Percentiles rank a stretch among this genome's conserved stretches.
phyloP scores from a whole-genome alignment of 2,329 filamentous ascomycete species.

The Ceratocystis ficicola region DNA sequence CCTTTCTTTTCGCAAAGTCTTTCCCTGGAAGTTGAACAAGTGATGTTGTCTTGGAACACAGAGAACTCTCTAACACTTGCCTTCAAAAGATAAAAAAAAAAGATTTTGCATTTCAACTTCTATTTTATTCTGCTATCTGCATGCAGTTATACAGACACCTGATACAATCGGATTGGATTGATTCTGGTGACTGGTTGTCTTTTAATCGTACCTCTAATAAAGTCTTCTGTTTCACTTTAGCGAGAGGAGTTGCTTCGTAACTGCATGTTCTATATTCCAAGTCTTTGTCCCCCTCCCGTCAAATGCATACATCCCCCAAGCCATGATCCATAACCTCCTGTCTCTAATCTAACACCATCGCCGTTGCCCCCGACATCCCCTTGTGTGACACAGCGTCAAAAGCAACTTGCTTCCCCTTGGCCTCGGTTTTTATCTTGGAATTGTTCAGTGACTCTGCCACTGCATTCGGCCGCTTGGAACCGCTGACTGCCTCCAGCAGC shows the following conservation, averaged over 20 bases:
- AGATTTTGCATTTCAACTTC: not conserved
- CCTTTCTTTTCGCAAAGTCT: slow-evolving; percentile 22
- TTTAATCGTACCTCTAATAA: not conserved
- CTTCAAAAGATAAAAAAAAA: not conserved
- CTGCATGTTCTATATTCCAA: not conserved
- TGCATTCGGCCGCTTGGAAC: slow-evolving; percentile 16
- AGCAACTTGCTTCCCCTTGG: slow-evolving; percentile 12
- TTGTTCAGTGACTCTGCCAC: slow-evolving; percentile 9
- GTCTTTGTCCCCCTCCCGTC: not conserved
- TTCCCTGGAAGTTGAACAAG: slow-evolving; percentile 5
- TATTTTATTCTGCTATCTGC: not conserved
- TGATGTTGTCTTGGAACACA: not conserved
- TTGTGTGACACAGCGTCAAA: slow-evolving; percentile 5
- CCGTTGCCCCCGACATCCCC: not conserved
- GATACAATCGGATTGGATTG: not conserved
- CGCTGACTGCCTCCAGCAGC: slow-evolving; percentile 21
- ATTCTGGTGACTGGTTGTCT: not conserved
- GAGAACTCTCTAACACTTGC: not conserved
- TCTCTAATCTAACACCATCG: slow-evolving; percentile 19
- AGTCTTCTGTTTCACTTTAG: not conserved
- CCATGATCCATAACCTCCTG: not conserved
- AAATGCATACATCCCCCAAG: not conserved
- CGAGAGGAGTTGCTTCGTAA: not conserved
- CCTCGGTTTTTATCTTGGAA: slow-evolving; percentile 14
- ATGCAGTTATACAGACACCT: not conserved